Base-by-base conservation (phyloP, 345 rosid species). In the Syzygium aqueum region DNA sequence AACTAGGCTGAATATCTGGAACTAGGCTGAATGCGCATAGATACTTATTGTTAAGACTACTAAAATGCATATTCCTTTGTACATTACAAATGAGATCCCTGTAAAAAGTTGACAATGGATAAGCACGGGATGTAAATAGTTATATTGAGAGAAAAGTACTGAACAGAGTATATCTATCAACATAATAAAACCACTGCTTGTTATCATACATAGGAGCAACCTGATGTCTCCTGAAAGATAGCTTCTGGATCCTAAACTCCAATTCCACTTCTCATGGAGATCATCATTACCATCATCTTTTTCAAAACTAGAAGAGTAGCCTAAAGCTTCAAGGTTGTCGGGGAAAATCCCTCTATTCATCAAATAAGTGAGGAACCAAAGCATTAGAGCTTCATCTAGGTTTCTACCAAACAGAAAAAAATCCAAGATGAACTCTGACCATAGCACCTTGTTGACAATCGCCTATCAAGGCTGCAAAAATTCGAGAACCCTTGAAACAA, bases 161-260 rank as follows among this genome's bases (percentile, higher is more conserved):
- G 49, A 67, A 67, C 46, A 83, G 54, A 46, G 88, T 54, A 23
- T 11, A 6, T 56, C 23, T 57, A 37, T 85, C 59, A 50, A 51
- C 17, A 25, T 21, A 28, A 57, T 37, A 67, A 65, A 49, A 73
- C 30, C 86, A 84, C 56, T 61, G 89, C 23, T 52, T 22, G 16
- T 77, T 90, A 95, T 96, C 99, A 98, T 89, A 98, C 94, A 84
- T 94, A 98, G 57, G 99, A 92, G 92, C 99, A 98, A 77, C 99
- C 99, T 6, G 94, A 91, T 59, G 94, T 92, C 92, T 98, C 99
- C 91, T 98, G 99, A 91, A 96, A 98, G 91, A 2, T 25, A 37
- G 49, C 12, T 73, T 73, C 27, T 7, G 6, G 82, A 73, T 73
- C 82, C 27, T 19, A 73, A 37, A 73, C 49, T 73, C 82, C 82